Evolutionary conservation across 176 grass and related monocot genomes (phyloP).

Genomic region (Phragmites australis): DNA sequence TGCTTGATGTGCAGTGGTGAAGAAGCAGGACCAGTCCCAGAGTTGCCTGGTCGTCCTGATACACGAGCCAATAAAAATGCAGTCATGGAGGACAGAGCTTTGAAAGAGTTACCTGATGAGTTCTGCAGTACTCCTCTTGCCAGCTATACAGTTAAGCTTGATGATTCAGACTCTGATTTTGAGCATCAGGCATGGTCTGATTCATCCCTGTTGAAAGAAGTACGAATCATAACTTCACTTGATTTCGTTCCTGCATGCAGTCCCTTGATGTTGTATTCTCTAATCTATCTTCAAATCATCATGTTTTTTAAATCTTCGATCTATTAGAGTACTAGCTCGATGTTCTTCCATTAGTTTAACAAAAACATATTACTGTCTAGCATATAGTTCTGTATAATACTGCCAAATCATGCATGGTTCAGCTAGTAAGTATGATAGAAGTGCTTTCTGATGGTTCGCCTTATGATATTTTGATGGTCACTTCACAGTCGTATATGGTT

Average conservation of each 20-base stretch:
- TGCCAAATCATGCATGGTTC: conserved; percentile 25
- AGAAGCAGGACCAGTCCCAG: conserved; percentile 74
- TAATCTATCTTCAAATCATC: neutral
- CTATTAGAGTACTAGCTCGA: neutral
- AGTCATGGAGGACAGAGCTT: conserved; percentile 22
- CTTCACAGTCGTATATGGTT: neutral
- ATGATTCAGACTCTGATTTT: conserved; percentile 49
- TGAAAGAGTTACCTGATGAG: conserved; percentile 45
- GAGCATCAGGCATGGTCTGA: conserved; percentile 46
- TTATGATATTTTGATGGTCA: neutral
- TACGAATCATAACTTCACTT: conserved; percentile 40
- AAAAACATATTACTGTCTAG: neutral
- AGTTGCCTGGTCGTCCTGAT: conserved; percentile 35
- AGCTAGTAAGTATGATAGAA: neutral
- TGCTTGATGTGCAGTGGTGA: conserved; percentile 61
- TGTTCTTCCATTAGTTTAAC: neutral
- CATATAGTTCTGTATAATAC: conserved; percentile 6
- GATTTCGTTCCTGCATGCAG: conserved; percentile 12
- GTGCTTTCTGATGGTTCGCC: neutral
- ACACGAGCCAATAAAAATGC: conserved; percentile 37
- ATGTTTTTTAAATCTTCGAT: neutral
- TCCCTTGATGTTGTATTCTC: neutral
- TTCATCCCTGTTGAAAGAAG: conserved; percentile 58
- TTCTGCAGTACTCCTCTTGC: conserved; percentile 37
- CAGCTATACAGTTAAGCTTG: conserved; percentile 27